These are phyloP conservation scores for Kazachstania viticola DNA, from an alignment of 805 yeast genomes.

Conservation along the genomic window DNA sequence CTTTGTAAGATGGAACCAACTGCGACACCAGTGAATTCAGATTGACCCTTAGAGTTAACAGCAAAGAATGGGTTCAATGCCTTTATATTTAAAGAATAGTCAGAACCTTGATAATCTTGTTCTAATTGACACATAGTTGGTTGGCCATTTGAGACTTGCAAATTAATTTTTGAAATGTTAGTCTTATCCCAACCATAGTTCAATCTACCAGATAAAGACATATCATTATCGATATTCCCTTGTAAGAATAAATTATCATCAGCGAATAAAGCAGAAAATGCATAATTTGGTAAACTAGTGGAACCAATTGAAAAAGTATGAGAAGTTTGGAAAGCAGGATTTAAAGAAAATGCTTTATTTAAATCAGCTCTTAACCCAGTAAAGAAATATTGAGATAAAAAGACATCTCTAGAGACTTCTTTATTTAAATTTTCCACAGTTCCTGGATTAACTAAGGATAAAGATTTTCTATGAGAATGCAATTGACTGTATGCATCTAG, in stretches of 20 bases:
- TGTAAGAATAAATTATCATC: slow-evolving; percentile 77
- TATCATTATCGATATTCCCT: slow-evolving; percentile 84
- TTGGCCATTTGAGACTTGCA: slow-evolving; percentile 81
- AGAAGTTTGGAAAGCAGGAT: slow-evolving; percentile 93
- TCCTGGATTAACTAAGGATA: slow-evolving; percentile 86
- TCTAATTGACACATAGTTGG: slow-evolving; percentile 92
- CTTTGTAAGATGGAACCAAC: slow-evolving; percentile 88
- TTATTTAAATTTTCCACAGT: slow-evolving; percentile 85
- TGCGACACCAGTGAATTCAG: slow-evolving; percentile 79
- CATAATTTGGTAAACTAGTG: slow-evolving; percentile 75
- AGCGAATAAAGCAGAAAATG: slow-evolving; percentile 82
- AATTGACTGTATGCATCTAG: slow-evolving; percentile 65
- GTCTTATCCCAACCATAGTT: slow-evolving; percentile 83
- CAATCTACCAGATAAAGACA: slow-evolving; percentile 75
- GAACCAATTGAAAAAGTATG: slow-evolving; percentile 89
- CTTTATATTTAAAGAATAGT: slow-evolving; percentile 81
- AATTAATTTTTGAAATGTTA: slow-evolving; percentile 69
- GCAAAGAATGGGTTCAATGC: slow-evolving; percentile 78
- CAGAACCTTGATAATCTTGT: slow-evolving; percentile 87
- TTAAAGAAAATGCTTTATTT: slow-evolving; percentile 79
- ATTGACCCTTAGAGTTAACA: slow-evolving; percentile 21
- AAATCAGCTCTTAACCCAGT: slow-evolving; percentile 95
- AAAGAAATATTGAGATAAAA: slow-evolving; percentile 79
- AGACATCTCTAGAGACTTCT: slow-evolving; percentile 90
- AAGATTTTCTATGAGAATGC: slow-evolving; percentile 65